Conservation (phyloP, 2,329 filamentous ascomycete genomes). For the Exophiala viscosa region DNA sequence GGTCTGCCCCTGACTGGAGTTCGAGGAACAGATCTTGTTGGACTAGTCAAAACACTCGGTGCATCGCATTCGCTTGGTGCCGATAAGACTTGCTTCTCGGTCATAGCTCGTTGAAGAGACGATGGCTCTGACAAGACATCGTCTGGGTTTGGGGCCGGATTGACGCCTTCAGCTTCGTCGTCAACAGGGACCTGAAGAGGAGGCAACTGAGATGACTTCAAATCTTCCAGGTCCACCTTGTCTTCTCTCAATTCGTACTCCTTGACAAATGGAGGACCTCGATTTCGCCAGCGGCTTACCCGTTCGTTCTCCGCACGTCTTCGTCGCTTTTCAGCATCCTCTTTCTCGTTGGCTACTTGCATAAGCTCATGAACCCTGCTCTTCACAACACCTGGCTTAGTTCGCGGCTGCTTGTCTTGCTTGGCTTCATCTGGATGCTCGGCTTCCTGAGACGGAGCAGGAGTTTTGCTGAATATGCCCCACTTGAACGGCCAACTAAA, state of each 20-base stretch:
- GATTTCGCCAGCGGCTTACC: constrained; percentile 11
- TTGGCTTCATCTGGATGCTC: constrained; percentile 7
- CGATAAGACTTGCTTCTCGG: constrained; percentile 20
- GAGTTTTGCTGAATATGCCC: constrained; percentile 19
- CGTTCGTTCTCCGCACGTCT: constrained; percentile 14
- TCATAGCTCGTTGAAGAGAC: constrained; percentile 20
- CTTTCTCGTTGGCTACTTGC: constrained; percentile 19
- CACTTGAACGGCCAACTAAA: constrained; percentile 21
- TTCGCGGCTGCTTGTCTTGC: constrained; percentile 8
- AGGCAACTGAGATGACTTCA: constrained; percentile 6
- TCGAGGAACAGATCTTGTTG: constrained; percentile 11
- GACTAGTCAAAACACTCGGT: constrained; percentile 4
- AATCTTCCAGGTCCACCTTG: constrained; percentile 4
- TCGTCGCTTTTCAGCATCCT: constrained; percentile 14
- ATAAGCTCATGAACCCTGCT: constrained; percentile 24
- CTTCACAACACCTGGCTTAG: constrained; percentile 18
- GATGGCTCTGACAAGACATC: constrained; percentile 6
- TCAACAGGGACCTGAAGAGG: constrained; percentile 4
- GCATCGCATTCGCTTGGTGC: constrained; percentile 5
- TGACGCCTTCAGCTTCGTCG: constrained; percentile 9
- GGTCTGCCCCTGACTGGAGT: constrained; percentile 21
- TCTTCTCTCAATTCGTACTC: constrained; percentile 7
- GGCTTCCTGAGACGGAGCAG: constrained; percentile 12
- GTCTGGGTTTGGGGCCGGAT: neutral
- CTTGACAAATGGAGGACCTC: constrained; percentile 8